phyloP scores from a whole-genome alignment of 1,139 yeast genomes.

The Hansenula lynferdii region DNA sequence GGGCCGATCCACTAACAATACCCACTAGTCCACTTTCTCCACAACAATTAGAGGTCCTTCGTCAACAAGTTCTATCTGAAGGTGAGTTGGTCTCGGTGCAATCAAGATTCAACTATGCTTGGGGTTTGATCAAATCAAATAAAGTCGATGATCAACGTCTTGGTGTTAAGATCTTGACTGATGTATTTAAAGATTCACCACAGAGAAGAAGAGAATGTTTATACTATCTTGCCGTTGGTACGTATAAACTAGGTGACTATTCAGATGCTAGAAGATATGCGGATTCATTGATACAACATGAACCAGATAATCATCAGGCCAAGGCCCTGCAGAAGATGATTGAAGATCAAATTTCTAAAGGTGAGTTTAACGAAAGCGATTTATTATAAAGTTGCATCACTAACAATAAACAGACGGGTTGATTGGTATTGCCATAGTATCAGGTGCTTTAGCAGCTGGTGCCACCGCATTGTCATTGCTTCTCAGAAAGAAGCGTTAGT shows the following conservation, averaged over 20 bases:
- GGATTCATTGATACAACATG: slow-evolving; percentile 69
- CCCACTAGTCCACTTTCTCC: slow-evolving; percentile 56
- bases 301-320: slow-evolving; percentile 84
- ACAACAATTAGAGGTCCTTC: slow-evolving; percentile 70
- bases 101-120: slow-evolving; percentile 88
- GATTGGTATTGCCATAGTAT: slow-evolving; percentile 81
- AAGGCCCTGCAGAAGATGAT: slow-evolving; percentile 64
- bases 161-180: slow-evolving; percentile 74
- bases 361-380: too few species aligned
- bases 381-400: too few species aligned
- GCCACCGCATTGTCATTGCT: slow-evolving; percentile 65
- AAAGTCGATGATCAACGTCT: slow-evolving; percentile 60
- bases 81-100: slow-evolving; percentile 77
- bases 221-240: slow-evolving; percentile 84
- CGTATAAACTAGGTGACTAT: slow-evolving; percentile 85
- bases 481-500: slow-evolving; percentile 26
- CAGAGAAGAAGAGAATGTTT: slow-evolving; percentile 84
- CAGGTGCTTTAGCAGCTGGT: slow-evolving; percentile 81
- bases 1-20: slow-evolving; percentile 3
- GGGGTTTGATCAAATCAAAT: slow-evolving; percentile 85
- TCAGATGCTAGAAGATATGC: slow-evolving; percentile 82
- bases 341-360: slow-evolving; percentile 76
- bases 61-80: slow-evolving; percentile 76
- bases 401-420: too few species aligned
- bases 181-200: slow-evolving; percentile 73